These are phyloP conservation scores for Synchytrium microbalum DNA, from an alignment of 371 early-diverging fungal species.

Conservation along the genomic window DNA sequence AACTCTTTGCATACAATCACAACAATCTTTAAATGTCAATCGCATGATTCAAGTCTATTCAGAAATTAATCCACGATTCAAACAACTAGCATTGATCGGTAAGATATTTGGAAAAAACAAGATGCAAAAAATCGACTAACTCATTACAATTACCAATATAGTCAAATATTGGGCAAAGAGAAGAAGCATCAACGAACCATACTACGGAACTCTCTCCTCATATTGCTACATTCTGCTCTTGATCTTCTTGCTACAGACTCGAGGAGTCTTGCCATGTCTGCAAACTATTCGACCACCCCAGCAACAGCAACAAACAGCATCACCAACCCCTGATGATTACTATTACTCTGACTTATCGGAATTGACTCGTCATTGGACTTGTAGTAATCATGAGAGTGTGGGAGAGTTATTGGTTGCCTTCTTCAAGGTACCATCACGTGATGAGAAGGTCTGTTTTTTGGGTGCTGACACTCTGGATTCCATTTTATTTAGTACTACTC, in stretches of 20 bases:
- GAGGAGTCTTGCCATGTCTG: slow-evolving; percentile 28
- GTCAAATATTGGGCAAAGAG: slow-evolving; percentile 29
- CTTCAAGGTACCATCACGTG: slow-evolving; percentile 13
- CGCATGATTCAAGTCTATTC: slow-evolving; percentile 22
- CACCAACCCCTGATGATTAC: slow-evolving; percentile 12
- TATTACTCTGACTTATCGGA: slow-evolving; percentile 20
- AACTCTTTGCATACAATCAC: slow-evolving; percentile 21
- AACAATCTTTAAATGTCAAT: slow-evolving; percentile 14
- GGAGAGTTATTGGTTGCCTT: slow-evolving; percentile 29
- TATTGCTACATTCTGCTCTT: slow-evolving; percentile 30
- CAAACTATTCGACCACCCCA: slow-evolving; percentile 16
- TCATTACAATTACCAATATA: not conserved
- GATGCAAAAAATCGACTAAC: not conserved
- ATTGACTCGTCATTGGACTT: slow-evolving; percentile 16
- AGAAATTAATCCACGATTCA: slow-evolving; percentile 21
- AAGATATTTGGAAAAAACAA: not conserved
- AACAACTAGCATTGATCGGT: slow-evolving; percentile 22
- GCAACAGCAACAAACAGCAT: not conserved
- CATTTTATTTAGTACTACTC: slow-evolving; percentile 14
- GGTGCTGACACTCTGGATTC: too few species aligned
- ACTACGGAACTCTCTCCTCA: slow-evolving; percentile 27
- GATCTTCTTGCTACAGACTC: slow-evolving; percentile 25
- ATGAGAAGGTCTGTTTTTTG: not conserved
- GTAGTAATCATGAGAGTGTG: slow-evolving; percentile 19
- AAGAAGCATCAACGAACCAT: slow-evolving; percentile 26